phyloP scores from a whole-genome alignment of 768 basidiomycete genomes.

The Pleurotus djamor region DNA sequence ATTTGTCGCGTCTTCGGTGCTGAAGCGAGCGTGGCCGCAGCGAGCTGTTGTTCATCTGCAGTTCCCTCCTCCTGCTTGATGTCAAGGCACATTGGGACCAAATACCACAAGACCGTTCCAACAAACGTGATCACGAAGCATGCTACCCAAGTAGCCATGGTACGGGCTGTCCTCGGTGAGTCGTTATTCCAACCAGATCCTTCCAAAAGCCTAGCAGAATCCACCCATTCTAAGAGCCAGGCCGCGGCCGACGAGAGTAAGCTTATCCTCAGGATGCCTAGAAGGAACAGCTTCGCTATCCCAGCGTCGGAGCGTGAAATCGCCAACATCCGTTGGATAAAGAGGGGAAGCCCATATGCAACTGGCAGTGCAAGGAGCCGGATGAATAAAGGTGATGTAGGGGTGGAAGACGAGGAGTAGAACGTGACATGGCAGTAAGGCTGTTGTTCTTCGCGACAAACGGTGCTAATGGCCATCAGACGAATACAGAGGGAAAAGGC shows the following conservation, averaged over 20 bases:
- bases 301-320: slow-evolving; percentile 77
- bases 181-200: slow-evolving; percentile 28
- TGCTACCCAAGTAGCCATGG: slow-evolving; percentile 58
- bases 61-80: slow-evolving; percentile 35
- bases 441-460: slow-evolving; percentile 94
- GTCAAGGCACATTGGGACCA: slow-evolving; percentile 72
- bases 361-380: slow-evolving; percentile 56
- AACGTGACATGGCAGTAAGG: slow-evolving; percentile 90
- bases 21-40: neutral
- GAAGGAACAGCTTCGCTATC: slow-evolving; percentile 62
- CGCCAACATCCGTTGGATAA: slow-evolving; percentile 53
- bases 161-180: slow-evolving; percentile 50
- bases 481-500: slow-evolving; percentile 69
- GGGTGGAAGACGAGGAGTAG: slow-evolving; percentile 70
- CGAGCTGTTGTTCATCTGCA: slow-evolving; percentile 5
- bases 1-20: slow-evolving; percentile 29
- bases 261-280: slow-evolving; percentile 52
- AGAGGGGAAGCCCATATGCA: slow-evolving; percentile 53
- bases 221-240: slow-evolving; percentile 85
- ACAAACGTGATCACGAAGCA: slow-evolving; percentile 49
- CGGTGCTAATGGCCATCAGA: slow-evolving; percentile 77
- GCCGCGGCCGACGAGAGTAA: slow-evolving; percentile 59
- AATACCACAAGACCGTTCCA: slow-evolving; percentile 67
- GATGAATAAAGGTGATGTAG: slow-evolving; percentile 60
- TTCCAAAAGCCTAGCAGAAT: slow-evolving; percentile 49